Evolutionary conservation across 768 basidiomycete species (phyloP).

Genomic region (Dendrothele bispora): DNA sequence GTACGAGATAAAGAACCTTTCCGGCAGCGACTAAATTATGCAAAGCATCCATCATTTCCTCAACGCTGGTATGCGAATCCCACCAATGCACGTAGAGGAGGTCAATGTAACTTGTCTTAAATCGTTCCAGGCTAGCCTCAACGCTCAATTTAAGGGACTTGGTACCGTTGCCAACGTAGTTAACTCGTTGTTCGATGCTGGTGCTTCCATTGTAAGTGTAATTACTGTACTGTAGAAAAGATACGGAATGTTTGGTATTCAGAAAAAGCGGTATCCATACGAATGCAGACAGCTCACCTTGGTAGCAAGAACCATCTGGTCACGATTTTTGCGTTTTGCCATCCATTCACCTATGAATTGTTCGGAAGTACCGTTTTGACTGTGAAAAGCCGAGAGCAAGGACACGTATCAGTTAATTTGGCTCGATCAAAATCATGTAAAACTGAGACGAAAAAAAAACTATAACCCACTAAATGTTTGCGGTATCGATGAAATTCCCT

Average conservation of each 20-base stretch:
- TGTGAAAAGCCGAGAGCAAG: slow-evolving; percentile 17
- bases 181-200: slow-evolving; percentile 34
- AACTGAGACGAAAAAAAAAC: neutral
- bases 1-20: slow-evolving; percentile 40
- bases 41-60: slow-evolving; percentile 46
- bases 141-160: slow-evolving; percentile 37
- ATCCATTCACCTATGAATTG: slow-evolving; percentile 55
- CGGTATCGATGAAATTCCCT: slow-evolving; percentile 51
- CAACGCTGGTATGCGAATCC: slow-evolving; percentile 45
- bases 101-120: slow-evolving; percentile 44
- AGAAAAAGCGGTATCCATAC: neutral
- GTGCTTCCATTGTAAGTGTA: slow-evolving; percentile 18
- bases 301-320: slow-evolving; percentile 48
- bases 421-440: neutral
- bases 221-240: slow-evolving; percentile 22
- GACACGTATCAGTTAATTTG: too few relatives aligned
- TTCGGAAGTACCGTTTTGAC: slow-evolving; percentile 58
- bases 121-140: slow-evolving; percentile 38
- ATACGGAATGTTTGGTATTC: neutral
- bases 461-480: slow-evolving; percentile 39
- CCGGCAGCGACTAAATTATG: slow-evolving; percentile 43
- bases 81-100: slow-evolving; percentile 46
- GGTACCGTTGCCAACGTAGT: slow-evolving; percentile 47
- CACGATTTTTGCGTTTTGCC: slow-evolving; percentile 40
- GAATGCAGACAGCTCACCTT: slow-evolving; percentile 29